Evolutionary conservation across 2,329 filamentous ascomycete species (phyloP), one percentile per base, ranked within the genome.

Genomic region (Westerdykella sp.): DNA sequence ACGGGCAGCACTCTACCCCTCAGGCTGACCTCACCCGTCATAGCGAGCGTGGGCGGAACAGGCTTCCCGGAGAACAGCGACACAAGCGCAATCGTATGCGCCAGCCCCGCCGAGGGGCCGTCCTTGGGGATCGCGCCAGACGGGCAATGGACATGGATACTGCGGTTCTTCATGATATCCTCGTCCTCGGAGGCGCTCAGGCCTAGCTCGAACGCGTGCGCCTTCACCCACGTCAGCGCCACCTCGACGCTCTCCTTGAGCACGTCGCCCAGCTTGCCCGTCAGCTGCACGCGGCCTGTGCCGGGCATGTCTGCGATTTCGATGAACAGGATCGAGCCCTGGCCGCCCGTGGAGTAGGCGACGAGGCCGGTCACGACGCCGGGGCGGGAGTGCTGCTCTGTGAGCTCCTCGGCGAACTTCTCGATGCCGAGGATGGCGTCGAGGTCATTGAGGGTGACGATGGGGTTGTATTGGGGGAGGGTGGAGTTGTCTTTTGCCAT

Each of bases 231-330:
- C 13, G 85, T 91, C 28, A 97, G 76, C 10, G 93, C 93, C 15
- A 98, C 93, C 67, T 97, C 91, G 34, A 97, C 93, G 50, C 84
- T 91, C 69, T 98, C 93, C 69, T 97, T 97, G 46, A 98, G 80
- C 23, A 98, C 93, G 56, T 96, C 90, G 50, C 93, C 93, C 6
- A 98, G 81, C 66, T 95, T 97, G 48, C 93, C 93, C 1, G 93
- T 98, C 21, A 98, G 81, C 69, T 97, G 93, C 30, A 98, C 88
- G 41, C 85, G 83, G 28, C 93, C 93, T 44, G 80, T 84, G 35
- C 93, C 93, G 0, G 93, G 93, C 89, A 97, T 97, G 62, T 95
- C 90, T 10, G 91, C 88, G 36, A 96, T 88, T 69, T 98, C 93
- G 57, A 98, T 98, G 74, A 98, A 98, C 43, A 98, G 77, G 59